Conservation (phyloP, 176 grass and related monocot genomes). For the Ensete glaucum region DNA sequence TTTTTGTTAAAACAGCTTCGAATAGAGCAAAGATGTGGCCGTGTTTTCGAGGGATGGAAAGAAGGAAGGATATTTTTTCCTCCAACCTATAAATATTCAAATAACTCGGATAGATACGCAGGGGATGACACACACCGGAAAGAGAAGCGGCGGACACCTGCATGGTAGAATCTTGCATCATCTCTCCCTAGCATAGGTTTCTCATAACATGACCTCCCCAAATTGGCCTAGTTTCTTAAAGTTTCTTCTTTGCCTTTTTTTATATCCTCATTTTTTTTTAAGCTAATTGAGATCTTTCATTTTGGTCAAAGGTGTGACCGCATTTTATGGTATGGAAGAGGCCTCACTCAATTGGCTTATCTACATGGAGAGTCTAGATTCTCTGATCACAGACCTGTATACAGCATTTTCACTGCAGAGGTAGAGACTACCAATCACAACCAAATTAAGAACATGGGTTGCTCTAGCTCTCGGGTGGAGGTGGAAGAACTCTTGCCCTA, state of each 20-base stretch:
- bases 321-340: slow-evolving; percentile 80
- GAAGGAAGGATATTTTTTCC: slow-evolving; percentile 98
- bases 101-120: slow-evolving; percentile 86
- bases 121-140: slow-evolving; percentile 65
- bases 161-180: slow-evolving; percentile 51
- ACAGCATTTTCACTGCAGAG: slow-evolving; percentile 74
- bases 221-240: too few relatives aligned
- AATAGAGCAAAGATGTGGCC: slow-evolving; percentile 68
- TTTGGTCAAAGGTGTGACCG: slow-evolving; percentile 67
- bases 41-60: slow-evolving; percentile 88
- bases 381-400: slow-evolving; percentile 87
- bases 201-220: neutral
- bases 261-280: neutral
- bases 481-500: slow-evolving; percentile 88
- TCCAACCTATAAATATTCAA: slow-evolving; percentile 96
- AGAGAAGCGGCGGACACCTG: slow-evolving; percentile 88
- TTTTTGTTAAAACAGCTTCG: slow-evolving; percentile 54
- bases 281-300: neutral
- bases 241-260: too few relatives aligned
- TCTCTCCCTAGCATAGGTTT: neutral
- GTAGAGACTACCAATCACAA: slow-evolving; percentile 65
- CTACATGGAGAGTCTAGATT: slow-evolving; percentile 82
- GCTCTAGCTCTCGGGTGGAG: slow-evolving; percentile 68
- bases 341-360: slow-evolving; percentile 65
- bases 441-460: slow-evolving; percentile 45